Evolutionary conservation across 345 rosid genomes (phyloP).

Genomic region (Ailanthus altissimus): DNA sequence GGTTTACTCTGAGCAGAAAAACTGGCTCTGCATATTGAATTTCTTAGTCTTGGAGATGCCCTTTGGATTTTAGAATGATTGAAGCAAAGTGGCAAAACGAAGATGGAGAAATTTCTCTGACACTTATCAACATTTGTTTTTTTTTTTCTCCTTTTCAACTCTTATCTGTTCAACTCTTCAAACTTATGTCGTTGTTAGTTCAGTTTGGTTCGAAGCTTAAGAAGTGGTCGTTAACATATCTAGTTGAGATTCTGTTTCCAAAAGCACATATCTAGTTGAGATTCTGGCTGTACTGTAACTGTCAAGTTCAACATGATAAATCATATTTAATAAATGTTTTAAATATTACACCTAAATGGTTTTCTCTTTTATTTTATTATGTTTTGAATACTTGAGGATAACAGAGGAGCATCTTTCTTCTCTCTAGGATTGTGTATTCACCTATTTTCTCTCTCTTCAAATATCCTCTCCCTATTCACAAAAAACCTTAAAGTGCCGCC

Average conservation of each 20-base stretch:
- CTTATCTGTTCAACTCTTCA: background rate
- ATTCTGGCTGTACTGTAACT: background rate
- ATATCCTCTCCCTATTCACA: no score
- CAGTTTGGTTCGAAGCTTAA: background rate
- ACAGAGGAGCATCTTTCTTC: no score
- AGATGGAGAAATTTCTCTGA: slow-evolving; percentile 45
- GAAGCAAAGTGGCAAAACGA: slow-evolving; percentile 25
- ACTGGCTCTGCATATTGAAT: slow-evolving; percentile 43
- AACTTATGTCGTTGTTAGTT: background rate
- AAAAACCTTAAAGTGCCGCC: no score
- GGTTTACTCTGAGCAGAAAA: slow-evolving; percentile 46
- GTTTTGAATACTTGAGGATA: no score
- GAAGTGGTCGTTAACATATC: background rate
- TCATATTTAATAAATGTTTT: no score
- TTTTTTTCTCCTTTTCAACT: slow-evolving; percentile 19
- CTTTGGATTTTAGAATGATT: slow-evolving; percentile 27
- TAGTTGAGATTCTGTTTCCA: background rate
- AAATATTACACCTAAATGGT: no score
- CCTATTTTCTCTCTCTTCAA: no score
- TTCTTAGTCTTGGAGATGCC: slow-evolving; percentile 33
- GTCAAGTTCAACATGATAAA: background rate
- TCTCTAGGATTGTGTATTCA: no score
- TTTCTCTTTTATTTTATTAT: no score
- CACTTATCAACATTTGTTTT: slow-evolving; percentile 68
- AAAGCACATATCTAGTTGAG: background rate